Evolutionary conservation across 177 flowering plant genomes (phyloP), one percentile per base, ranked within the genome.

Genomic region (Vitis hybrid): DNA sequence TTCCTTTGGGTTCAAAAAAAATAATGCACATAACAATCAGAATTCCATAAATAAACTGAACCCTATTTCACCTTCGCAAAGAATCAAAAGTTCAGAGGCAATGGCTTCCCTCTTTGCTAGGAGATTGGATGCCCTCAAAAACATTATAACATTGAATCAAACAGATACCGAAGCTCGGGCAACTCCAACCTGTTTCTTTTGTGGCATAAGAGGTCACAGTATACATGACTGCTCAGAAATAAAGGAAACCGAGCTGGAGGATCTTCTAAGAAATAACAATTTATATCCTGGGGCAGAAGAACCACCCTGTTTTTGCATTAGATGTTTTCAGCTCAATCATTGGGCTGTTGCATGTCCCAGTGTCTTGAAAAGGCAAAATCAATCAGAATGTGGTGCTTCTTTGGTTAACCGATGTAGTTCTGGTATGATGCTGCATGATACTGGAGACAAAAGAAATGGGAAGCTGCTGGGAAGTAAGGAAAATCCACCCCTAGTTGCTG

Each of bases 341-440:
- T 90, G 93, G 93, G 95, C 93, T 57, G 71, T 77, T 78, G 65
- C 87, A 10, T 93, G 97, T 67, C 96, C 96, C 7, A 74, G 51
- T 64, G 72, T 67, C 52, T 66, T 75, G 18, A 77, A 74, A 57
- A 68, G 67, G 62, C 29, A 65, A 33, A 60, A 51, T 52, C 75
- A 51, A 62, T 59, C 56, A 2, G 70, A 74, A 45, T 22, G 29
- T 51, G 61, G 67, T 68, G 60, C 62, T n/a, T 74, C 79, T 68
- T 67, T 78, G 49, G 60, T 56, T 55, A 65, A 69, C 53, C 13
- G 53, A 22, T 64, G 64, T 1, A 66, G 56, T 60, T 56, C 56
- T 53, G 31, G 52, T 15, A 64, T 73, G 69, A 33, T 51, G 66
- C 57, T 72, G 48, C 64, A 39, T 18, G 55, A 63, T 18, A n/a